Conservation (phyloP, 192 early-diverging fungal genomes). For the Linnemannia exigua region DNA sequence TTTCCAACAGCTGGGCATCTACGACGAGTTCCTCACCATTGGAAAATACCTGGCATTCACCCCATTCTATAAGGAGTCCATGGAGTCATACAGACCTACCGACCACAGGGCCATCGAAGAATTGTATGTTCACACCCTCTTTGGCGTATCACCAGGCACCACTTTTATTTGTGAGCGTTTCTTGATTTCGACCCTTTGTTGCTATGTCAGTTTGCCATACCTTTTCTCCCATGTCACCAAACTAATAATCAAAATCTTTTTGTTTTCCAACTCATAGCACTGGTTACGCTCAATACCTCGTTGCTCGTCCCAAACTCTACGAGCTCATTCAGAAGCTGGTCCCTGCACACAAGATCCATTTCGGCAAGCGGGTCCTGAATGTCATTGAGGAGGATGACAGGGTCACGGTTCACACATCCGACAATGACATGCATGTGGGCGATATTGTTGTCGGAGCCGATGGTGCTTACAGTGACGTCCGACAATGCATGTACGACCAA, state of each 20-base stretch:
- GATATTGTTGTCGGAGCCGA: conserved; percentile 50
- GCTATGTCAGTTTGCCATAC: not conserved
- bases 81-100: not conserved
- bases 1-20: not conserved
- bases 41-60: not conserved
- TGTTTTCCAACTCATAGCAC: not conserved
- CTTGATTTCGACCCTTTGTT: not conserved
- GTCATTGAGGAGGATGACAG: conserved; percentile 19
- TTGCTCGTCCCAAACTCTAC: conserved; percentile 22
- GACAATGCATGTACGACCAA: conserved; percentile 20
- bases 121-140: not conserved
- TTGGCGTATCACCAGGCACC: no score
- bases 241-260: not conserved
- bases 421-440: conserved; percentile 17
- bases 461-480: conserved; percentile 35
- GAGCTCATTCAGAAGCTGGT: not conserved
- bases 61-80: not conserved
- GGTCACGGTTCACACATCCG: conserved; percentile 25
- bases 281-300: not conserved
- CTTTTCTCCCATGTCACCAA: not conserved
- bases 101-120: not conserved
- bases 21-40: not conserved
- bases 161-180: not conserved
- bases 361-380: conserved; percentile 21
- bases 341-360: conserved; percentile 19